phyloP scores from a whole-genome alignment of 768 basidiomycete genomes.

The Pulveroboletus frians region DNA sequence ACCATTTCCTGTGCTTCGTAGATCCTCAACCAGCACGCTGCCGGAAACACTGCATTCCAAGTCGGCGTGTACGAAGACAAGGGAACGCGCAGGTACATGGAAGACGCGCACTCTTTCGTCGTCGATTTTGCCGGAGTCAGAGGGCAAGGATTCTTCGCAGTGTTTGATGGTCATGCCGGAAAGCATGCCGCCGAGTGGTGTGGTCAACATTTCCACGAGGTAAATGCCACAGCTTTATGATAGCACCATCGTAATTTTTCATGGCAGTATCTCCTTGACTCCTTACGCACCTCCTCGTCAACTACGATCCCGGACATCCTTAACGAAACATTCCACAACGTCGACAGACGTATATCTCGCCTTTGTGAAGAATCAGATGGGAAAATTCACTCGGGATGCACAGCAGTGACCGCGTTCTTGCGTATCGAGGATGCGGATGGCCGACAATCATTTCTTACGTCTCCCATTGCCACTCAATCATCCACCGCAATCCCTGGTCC shows the following conservation, averaged over 20 bases:
- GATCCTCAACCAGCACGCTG: slow-evolving; percentile 58
- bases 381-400: slow-evolving; percentile 95
- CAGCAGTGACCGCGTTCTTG: slow-evolving; percentile 92
- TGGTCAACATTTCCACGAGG: slow-evolving; percentile 92
- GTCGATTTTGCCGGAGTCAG: slow-evolving; percentile 87
- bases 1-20: slow-evolving; percentile 3
- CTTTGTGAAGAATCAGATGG: slow-evolving; percentile 85
- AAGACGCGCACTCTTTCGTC: slow-evolving; percentile 94
- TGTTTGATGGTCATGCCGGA: slow-evolving; percentile 98
- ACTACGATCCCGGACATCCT: slow-evolving; percentile 78
- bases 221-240: slow-evolving; percentile 22
- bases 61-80: slow-evolving; percentile 76
- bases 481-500: slow-evolving; percentile 31
- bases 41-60: slow-evolving; percentile 58
- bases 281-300: slow-evolving; percentile 55
- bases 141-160: slow-evolving; percentile 97
- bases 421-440: slow-evolving; percentile 82
- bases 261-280: slow-evolving; percentile 57
- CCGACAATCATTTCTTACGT: slow-evolving; percentile 58
- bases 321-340: slow-evolving; percentile 91
- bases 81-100: slow-evolving; percentile 90
- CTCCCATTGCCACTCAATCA: slow-evolving; percentile 24
- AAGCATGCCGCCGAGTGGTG: slow-evolving; percentile 99
- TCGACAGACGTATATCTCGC: slow-evolving; percentile 76
- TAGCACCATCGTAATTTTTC: slow-evolving; percentile 5